Evolutionary conservation across 352 stramenopile species (phyloP).

Genomic region (Pythium grandisporangium): DNA sequence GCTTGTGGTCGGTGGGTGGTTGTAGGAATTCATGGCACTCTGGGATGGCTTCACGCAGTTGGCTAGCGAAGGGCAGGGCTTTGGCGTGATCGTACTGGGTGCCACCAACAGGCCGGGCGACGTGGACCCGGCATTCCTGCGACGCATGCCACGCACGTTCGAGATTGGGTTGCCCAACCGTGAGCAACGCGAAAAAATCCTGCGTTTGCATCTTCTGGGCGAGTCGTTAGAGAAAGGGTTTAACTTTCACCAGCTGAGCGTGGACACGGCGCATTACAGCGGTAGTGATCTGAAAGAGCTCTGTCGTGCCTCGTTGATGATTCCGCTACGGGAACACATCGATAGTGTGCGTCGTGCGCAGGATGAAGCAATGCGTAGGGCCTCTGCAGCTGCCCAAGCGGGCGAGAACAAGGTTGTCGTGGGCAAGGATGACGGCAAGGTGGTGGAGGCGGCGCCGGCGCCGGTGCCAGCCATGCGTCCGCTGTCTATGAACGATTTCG

Average conservation of each 20-base stretch:
- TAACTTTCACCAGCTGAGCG: constrained; percentile 74
- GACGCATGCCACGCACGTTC: constrained; percentile 94
- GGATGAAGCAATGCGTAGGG: no score
- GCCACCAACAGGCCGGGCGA: constrained; percentile 93
- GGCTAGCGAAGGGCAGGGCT: constrained; percentile 50
- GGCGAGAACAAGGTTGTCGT: constrained; percentile 14
- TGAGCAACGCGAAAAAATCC: constrained; percentile 89
- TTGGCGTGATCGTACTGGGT: constrained; percentile 94
- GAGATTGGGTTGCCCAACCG: constrained; percentile 89
- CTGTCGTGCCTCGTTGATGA: constrained; percentile 82
- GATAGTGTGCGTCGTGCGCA: constrained; percentile 45
- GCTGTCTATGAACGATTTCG: constrained; percentile 76
- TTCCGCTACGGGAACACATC: constrained; percentile 80
- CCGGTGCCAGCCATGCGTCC: constrained; percentile 43
- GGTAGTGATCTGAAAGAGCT: constrained; percentile 93
- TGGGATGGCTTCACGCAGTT: constrained; percentile 95
- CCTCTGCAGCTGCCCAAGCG: no score
- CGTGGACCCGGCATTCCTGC: constrained; percentile 92
- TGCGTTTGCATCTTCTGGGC: constrained; percentile 88
- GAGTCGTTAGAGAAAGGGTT: constrained; percentile 72
- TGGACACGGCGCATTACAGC: constrained; percentile 89
- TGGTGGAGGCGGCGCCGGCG: constrained; percentile 16
- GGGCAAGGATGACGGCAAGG: constrained; percentile 4
- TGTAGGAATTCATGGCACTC: constrained; percentile 94
- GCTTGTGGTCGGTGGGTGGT: constrained; percentile 2